Percentiles rank a stretch among this genome's conserved stretches.
phyloP scores from a whole-genome alignment of 2,329 filamentous ascomycete genomes.

The Ophiostoma angusticollis region DNA sequence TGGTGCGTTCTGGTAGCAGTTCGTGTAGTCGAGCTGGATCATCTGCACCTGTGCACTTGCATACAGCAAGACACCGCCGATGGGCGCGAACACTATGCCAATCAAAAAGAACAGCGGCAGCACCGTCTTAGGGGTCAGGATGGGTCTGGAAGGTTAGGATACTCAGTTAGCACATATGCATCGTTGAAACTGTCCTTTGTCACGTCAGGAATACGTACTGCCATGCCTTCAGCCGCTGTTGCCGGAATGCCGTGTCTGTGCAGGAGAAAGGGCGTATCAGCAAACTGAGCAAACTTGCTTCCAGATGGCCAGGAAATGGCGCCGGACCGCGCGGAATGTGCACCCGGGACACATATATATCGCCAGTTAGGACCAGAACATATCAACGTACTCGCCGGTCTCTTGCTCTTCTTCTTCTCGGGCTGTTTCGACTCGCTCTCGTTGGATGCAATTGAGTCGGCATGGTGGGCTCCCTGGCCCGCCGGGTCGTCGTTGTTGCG shows the following conservation, averaged over 20 bases:
- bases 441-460: constrained; percentile 43
- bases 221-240: constrained; percentile 97
- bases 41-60: constrained; percentile 83
- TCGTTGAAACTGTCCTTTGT: constrained; percentile 7
- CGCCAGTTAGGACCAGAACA: not conserved
- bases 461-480: constrained; percentile 25
- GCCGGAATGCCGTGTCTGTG: constrained; percentile 85
- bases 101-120: constrained; percentile 83
- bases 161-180: no score
- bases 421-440: constrained; percentile 36
- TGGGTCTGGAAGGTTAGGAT: constrained; percentile 47
- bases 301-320: no score
- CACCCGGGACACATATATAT: no score
- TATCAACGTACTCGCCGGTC: constrained; percentile 62
- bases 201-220: constrained; percentile 50
- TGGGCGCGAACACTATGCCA: constrained; percentile 84
- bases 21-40: constrained; percentile 78
- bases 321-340: constrained; percentile 6
- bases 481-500: constrained; percentile 14
- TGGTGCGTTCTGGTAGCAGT: constrained; percentile 51
- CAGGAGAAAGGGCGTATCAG: no score
- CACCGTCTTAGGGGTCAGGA: constrained; percentile 88
- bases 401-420: constrained; percentile 81
- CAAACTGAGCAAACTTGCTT: no score
- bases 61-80: constrained; percentile 76